A percentile compares a stretch with the other conserved stretches of the same genome.
Evolutionary conservation across 805 yeast species (phyloP).

Genomic region (Blastobotrys peoriensis): DNA sequence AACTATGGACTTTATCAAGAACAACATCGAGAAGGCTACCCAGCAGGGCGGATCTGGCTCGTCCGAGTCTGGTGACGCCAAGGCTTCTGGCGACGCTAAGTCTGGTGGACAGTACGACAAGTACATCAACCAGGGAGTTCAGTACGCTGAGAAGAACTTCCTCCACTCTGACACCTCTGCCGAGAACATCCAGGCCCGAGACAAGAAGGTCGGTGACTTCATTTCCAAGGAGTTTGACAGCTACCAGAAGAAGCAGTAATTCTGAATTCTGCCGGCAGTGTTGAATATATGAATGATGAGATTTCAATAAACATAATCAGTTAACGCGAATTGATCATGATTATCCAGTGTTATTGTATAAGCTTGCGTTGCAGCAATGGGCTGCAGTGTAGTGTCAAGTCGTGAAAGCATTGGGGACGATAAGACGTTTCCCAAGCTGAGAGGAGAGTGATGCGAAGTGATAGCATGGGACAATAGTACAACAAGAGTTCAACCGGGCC

Average conservation of each 20-base stretch:
- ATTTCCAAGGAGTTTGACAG: constrained; percentile 15
- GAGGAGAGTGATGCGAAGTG: no score
- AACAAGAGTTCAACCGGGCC: no score
- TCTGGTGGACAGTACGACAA: constrained; percentile 24
- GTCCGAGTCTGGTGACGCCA: not conserved
- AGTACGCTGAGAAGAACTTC: constrained; percentile 18
- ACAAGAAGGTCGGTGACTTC: constrained; percentile 14
- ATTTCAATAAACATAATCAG: no score
- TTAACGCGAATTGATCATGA: no score
- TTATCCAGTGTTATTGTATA: no score
- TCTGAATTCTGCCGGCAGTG: no score
- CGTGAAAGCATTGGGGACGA: no score
- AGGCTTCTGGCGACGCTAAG: not conserved
- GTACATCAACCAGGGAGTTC: constrained; percentile 29
- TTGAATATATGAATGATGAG: no score
- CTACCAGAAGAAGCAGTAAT: constrained; percentile 4
- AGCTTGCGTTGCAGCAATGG: no score
- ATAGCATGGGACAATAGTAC: no score
- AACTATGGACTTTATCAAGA: constrained; percentile 11
- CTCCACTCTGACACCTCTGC: constrained; percentile 13
- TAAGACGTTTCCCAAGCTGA: no score
- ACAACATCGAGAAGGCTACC: constrained; percentile 7
- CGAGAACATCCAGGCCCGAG: constrained; percentile 12
- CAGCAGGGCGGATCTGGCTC: not conserved
- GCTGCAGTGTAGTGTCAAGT: no score